Evolutionary conservation across 257 asterid genomes (phyloP).

Genomic region (Scutellaria galericulata): DNA sequence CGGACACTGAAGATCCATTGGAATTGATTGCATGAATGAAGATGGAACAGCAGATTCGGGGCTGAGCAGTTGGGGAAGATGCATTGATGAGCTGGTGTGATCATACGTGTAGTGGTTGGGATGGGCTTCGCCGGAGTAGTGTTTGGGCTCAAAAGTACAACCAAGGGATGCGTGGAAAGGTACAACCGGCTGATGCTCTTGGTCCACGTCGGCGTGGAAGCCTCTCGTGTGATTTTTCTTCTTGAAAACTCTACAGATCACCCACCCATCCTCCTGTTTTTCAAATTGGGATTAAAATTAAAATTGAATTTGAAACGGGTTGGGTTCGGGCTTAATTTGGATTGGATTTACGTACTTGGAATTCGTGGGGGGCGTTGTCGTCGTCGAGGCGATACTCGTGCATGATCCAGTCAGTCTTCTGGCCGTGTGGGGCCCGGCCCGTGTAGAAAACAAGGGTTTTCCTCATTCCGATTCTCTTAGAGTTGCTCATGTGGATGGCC

Average conservation of each 20-base stretch:
- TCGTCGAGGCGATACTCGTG: conserved; percentile 83
- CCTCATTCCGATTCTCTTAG: conserved; percentile 75
- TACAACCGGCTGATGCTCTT: conserved; percentile 35
- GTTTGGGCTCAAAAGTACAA: conserved; percentile 41
- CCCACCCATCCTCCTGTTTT: conserved; percentile 86
- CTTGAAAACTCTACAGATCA: conserved; percentile 82
- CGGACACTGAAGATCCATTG: conserved; percentile 37
- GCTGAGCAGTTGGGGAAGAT: conserved; percentile 63
- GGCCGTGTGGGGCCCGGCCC: conserved; percentile 91
- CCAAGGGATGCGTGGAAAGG: conserved; percentile 31
- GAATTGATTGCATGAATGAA: conserved; percentile 43
- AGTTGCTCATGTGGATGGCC: conserved; percentile 56
- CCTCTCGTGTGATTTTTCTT: conserved; percentile 64
- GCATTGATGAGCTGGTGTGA: conserved; percentile 41
- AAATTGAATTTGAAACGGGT: too few species aligned
- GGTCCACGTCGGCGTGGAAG: conserved; percentile 54
- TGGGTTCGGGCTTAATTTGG: too few species aligned
- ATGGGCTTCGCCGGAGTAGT: conserved; percentile 34
- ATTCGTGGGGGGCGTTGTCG: conserved; percentile 41
- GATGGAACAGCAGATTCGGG: conserved; percentile 48
- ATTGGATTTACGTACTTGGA: conserved; percentile 44
- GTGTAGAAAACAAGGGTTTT: conserved; percentile 87
- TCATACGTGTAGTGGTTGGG: conserved; percentile 31
- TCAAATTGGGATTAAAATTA: too few species aligned
- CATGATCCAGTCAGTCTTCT: conserved; percentile 92